Conservation (phyloP, 208 protist species). For the Trypanosoma congolense region DNA sequence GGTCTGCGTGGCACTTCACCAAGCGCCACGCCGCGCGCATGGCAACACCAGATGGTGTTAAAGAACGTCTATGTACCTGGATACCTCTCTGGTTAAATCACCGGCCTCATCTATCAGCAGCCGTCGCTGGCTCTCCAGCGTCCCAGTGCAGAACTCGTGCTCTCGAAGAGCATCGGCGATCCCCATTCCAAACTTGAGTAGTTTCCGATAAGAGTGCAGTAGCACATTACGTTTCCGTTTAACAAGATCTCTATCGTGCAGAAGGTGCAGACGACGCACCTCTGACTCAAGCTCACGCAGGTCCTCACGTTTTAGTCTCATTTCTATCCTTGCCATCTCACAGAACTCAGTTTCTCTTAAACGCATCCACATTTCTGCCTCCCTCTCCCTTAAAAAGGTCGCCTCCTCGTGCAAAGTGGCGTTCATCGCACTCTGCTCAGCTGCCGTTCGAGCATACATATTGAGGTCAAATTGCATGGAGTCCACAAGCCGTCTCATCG, state of each 20-base stretch:
- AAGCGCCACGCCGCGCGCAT: no score
- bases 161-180: slow-evolving; percentile 19
- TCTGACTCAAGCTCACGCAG: slow-evolving; percentile 20
- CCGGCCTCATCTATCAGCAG: slow-evolving; percentile 24
- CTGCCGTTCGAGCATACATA: slow-evolving; percentile 14
- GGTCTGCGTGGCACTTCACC: no score
- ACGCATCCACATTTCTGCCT: slow-evolving; percentile 21
- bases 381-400: slow-evolving; percentile 11
- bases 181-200: slow-evolving; percentile 20
- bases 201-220: slow-evolving; percentile 7
- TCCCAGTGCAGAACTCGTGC: slow-evolving; percentile 35
- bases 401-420: slow-evolving; percentile 23
- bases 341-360: slow-evolving; percentile 47
- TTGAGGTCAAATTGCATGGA: slow-evolving; percentile 37
- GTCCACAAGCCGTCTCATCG: slow-evolving; percentile 29
- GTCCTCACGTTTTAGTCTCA: slow-evolving; percentile 35
- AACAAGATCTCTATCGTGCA: slow-evolving; percentile 23
- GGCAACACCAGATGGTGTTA: neutral
- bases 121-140: slow-evolving; percentile 37
- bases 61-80: slow-evolving; percentile 9
- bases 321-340: slow-evolving; percentile 41
- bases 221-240: slow-evolving; percentile 26
- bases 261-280: slow-evolving; percentile 15
- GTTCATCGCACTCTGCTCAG: slow-evolving; percentile 14
- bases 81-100: slow-evolving; percentile 20